These are phyloP conservation scores for Chalciporus sphaerocephalus DNA, from an alignment of 768 basidiomycete genomes.

Conservation along the genomic window DNA sequence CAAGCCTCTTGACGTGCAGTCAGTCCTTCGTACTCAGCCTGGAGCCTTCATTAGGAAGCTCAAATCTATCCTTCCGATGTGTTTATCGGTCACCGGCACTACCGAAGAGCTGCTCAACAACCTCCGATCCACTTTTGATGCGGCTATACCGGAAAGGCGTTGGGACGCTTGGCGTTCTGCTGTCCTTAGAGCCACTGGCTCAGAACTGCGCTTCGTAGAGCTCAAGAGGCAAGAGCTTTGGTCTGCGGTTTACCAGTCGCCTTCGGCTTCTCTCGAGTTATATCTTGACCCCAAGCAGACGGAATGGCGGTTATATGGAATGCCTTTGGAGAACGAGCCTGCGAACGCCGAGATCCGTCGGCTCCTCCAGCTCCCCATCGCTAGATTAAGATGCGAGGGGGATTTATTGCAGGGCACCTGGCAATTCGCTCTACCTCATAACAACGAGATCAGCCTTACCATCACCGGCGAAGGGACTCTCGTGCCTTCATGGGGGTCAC, in stretches of 20 bases:
- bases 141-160: slow-evolving; percentile 46
- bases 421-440: slow-evolving; percentile 74
- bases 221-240: slow-evolving; percentile 86
- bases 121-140: slow-evolving; percentile 38
- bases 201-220: slow-evolving; percentile 77
- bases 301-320: slow-evolving; percentile 84
- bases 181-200: slow-evolving; percentile 52
- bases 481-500: slow-evolving; percentile 82
- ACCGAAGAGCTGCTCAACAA: slow-evolving; percentile 48
- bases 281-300: slow-evolving; percentile 70
- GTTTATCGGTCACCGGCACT: slow-evolving; percentile 54
- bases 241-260: slow-evolving; percentile 74
- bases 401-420: slow-evolving; percentile 67
- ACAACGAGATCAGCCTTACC: slow-evolving; percentile 51
- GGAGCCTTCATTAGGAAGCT: slow-evolving; percentile 69
- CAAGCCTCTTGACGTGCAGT: slow-evolving; percentile 45
- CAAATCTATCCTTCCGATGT: slow-evolving; percentile 85
- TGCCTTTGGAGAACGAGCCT: slow-evolving; percentile 60
- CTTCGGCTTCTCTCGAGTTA: slow-evolving; percentile 68
- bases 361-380: slow-evolving; percentile 71
- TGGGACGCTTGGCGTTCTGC: slow-evolving; percentile 72
- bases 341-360: slow-evolving; percentile 78
- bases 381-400: slow-evolving; percentile 55
- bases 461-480: slow-evolving; percentile 57
- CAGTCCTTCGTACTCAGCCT: slow-evolving; percentile 63